Evolutionary conservation across 108 stramenopile species (phyloP).

Genomic region (Stephanodiscus minutulus): DNA sequence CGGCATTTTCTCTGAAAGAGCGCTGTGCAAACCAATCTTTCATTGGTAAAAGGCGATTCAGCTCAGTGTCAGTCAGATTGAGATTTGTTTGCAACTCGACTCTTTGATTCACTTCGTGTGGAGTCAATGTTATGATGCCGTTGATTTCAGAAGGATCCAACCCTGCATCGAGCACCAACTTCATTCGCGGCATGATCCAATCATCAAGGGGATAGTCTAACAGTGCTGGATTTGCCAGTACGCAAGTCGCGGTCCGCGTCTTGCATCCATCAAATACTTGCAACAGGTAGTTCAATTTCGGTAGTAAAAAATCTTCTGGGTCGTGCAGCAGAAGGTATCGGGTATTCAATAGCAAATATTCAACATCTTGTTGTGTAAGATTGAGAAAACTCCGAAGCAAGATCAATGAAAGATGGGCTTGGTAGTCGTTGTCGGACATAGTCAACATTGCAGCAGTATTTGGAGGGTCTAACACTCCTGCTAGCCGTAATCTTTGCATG

Average conservation of each 20-base stretch:
- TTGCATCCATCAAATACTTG: constrained; percentile 42
- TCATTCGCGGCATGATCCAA: constrained; percentile 66
- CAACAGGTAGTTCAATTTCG: constrained; percentile 63
- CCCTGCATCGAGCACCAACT: constrained; percentile 38
- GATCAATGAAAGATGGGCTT: constrained; percentile 1
- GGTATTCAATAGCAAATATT: constrained; percentile 5
- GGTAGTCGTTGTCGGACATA: constrained; percentile 9
- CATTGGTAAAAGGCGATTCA: constrained; percentile 19
- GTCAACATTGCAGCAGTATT: neutral
- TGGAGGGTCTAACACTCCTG: constrained; percentile 5
- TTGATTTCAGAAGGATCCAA: constrained; percentile 39
- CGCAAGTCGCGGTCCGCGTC: constrained; percentile 21
- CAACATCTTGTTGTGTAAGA: constrained; percentile 6
- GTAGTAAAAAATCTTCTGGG: constrained; percentile 36
- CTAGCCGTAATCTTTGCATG: constrained; percentile 15
- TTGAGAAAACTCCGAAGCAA: constrained; percentile 10
- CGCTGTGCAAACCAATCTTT: constrained; percentile 19
- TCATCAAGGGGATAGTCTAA: constrained; percentile 68
- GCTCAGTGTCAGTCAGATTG: constrained; percentile 28
- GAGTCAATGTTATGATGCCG: neutral
- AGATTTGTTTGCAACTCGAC: constrained; percentile 15
- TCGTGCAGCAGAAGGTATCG: neutral
- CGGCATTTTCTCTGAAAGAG: neutral
- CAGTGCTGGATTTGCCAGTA: constrained; percentile 55
- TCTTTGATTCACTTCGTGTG: constrained; percentile 12